Evolutionary conservation across 345 rosid genomes (phyloP), one percentile per base, ranked within the genome.

Genomic region (Populus ilicifolia): DNA sequence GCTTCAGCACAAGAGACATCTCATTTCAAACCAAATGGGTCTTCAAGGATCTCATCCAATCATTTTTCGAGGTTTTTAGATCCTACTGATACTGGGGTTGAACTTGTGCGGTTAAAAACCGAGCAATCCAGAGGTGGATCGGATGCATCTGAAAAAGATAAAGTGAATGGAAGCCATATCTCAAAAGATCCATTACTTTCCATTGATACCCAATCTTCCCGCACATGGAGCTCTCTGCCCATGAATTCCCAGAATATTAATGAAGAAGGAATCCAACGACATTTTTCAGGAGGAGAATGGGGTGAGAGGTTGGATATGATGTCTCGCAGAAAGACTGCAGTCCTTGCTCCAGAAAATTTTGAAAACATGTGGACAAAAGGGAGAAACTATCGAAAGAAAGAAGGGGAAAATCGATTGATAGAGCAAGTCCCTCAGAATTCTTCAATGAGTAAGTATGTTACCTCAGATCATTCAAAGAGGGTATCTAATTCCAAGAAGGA

Each of bases 311-410:
- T 92, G 69, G 99, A 96, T 85, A 71, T 86, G 84, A 80, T 94
- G 80, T 91, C 97, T 50, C 92, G 85, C 63, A 96, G 93, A 88
- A 96, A 91, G 87, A 89, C 90, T 73, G 92, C 88, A 75, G 89
- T 88, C 48, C 98, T 96, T 84, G 93, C 99, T 70, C 97, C 98
- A 9, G 99, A 94, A 85, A 88, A 96, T 87, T 89, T 96, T 79
- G 99, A 96, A 67, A 94, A 92, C 80, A 86, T 96, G 90, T 96
- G 99, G 99, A 83, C 98, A 20, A 96, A 94, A 86, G 99, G 99
- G 82, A 91, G 92, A 88, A 88, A 92, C 59, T 94, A 93, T 83
- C 86, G 68, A 81, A 88, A 80, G 82, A 92, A 86, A 83, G 88
- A 86, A 68, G 83, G 83, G 20, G 86, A 84, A 80, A 82, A 84